Evolutionary conservation across 768 basidiomycete species (phyloP).

Genomic region (Dendrothele bispora): DNA sequence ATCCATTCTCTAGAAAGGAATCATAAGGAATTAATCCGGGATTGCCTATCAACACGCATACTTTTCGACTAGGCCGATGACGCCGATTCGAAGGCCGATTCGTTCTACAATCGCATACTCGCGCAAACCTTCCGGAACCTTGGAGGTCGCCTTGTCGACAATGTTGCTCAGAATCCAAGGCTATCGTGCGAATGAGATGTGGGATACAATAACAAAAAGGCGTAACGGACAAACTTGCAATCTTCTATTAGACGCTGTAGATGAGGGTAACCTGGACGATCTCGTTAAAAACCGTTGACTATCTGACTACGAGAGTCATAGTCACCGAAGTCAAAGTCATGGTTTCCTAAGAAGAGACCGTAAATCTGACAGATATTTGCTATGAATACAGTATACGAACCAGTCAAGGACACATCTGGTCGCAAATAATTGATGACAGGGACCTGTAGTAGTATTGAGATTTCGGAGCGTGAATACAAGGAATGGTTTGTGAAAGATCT

Average conservation of each 20-base stretch:
- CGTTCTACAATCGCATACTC: slow-evolving; percentile 70
- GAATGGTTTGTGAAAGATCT: neutral
- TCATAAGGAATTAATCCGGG: neutral
- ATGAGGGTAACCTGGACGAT: slow-evolving; percentile 55
- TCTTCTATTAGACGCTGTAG: slow-evolving; percentile 67
- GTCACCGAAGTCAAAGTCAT: slow-evolving; percentile 88
- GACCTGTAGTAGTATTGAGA: slow-evolving; percentile 45
- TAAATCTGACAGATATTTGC: neutral
- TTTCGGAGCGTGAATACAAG: neutral
- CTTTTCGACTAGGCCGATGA: slow-evolving; percentile 90
- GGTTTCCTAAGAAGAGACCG: slow-evolving; percentile 60
- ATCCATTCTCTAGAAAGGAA: slow-evolving; percentile 75
- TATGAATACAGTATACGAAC: slow-evolving; percentile 38
- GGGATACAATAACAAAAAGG: slow-evolving; percentile 3
- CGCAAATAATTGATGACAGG: slow-evolving; percentile 81
- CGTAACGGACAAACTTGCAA: slow-evolving; percentile 65
- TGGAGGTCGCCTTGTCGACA: slow-evolving; percentile 62
- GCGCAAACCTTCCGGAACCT: slow-evolving; percentile 58
- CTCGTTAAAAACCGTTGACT: neutral
- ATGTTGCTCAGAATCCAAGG: slow-evolving; percentile 93
- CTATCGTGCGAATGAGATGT: slow-evolving; percentile 32
- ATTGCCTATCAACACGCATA: slow-evolving; percentile 26
- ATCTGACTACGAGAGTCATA: neutral
- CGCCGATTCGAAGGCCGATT: slow-evolving; percentile 67
- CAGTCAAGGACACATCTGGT: slow-evolving; percentile 80